These are phyloP conservation scores for Dorcoceras hygrometricum DNA, from an alignment of 257 asterid species.

Conservation along the genomic window DNA sequence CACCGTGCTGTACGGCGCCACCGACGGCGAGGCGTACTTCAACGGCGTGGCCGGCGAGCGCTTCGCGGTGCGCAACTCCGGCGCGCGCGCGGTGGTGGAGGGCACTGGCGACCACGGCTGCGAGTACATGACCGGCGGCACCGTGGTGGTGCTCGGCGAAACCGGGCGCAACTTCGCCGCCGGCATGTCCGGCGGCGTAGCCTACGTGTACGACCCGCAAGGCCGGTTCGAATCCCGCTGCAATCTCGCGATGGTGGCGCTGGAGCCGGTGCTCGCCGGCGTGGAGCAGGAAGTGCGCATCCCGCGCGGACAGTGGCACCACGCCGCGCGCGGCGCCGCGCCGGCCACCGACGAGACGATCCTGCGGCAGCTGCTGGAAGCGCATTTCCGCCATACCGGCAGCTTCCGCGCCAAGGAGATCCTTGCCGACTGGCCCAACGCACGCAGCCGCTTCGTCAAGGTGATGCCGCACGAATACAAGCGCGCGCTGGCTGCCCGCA, in stretches of 20 bases:
- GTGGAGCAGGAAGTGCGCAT: too few relatives aligned
- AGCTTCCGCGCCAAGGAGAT: too few relatives aligned
- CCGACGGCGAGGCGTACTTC: constrained; percentile 91
- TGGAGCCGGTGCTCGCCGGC: constrained; percentile 83
- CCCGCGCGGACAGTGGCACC: too few relatives aligned
- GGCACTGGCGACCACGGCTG: constrained; percentile 99
- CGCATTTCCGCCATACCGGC: too few relatives aligned
- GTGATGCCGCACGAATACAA: too few relatives aligned
- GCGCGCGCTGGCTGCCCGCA: too few relatives aligned
- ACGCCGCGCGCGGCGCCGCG: too few relatives aligned
- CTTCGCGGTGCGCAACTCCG: constrained; percentile 95
- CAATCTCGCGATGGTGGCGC: constrained; percentile 86
- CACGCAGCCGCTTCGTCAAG: too few relatives aligned
- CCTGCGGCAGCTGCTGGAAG: too few relatives aligned
- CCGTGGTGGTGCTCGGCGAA: constrained; percentile 80
- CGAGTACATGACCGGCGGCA: constrained; percentile 99
- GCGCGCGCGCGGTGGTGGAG: constrained; percentile 93
- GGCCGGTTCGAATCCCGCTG: constrained; percentile 67
- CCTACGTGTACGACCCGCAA: constrained; percentile 74
- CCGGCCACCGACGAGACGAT: too few relatives aligned
- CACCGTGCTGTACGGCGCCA: constrained; percentile 95
- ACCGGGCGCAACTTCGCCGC: constrained; percentile 98
- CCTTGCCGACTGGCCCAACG: too few relatives aligned
- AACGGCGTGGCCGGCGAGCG: constrained; percentile 98
- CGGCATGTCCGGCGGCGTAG: constrained; percentile 97